Evolutionary conservation across 306 rosid genomes (phyloP).

Genomic region (Trichosanthes truncata): DNA sequence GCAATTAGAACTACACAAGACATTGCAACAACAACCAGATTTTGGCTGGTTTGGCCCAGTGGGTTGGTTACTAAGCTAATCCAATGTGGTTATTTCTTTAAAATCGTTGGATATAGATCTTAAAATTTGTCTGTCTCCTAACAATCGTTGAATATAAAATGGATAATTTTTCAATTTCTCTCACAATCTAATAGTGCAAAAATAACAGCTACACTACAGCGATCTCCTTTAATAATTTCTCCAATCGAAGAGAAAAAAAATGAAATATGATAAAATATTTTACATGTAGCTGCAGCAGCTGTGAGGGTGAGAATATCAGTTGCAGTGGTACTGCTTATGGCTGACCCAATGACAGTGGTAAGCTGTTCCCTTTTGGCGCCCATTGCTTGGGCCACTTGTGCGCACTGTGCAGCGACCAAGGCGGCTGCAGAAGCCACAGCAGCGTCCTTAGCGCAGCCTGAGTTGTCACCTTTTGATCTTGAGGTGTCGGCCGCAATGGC

Average conservation of each 20-base stretch:
- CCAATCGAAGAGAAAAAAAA: neutral
- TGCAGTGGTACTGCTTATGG: conserved; percentile 54
- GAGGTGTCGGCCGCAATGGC: conserved; percentile 66
- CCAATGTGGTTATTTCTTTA: too few relatives aligned
- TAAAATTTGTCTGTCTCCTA: too few relatives aligned
- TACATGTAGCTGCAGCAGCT: conserved; percentile 87
- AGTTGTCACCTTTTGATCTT: conserved; percentile 16
- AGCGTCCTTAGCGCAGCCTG: conserved; percentile 44
- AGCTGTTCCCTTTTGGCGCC: conserved; percentile 77
- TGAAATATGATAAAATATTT: neutral
- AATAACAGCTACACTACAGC: too few relatives aligned
- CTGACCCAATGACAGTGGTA: conserved; percentile 50
- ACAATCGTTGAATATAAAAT: too few relatives aligned
- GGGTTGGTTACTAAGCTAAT: too few relatives aligned
- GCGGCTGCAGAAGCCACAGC: conserved; percentile 89
- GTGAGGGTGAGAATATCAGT: conserved; percentile 79
- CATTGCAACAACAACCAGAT: too few relatives aligned
- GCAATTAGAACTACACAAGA: neutral
- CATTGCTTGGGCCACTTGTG: conserved; percentile 87
- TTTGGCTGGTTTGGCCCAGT: too few relatives aligned
- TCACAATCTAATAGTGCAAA: too few relatives aligned
- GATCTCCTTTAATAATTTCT: too few relatives aligned
- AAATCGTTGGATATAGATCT: too few relatives aligned
- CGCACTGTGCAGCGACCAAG: conserved; percentile 79
- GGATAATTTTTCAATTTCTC: too few relatives aligned